A percentile compares a stretch with the other conserved stretches of the same genome.
Conservation (phyloP, 345 rosid genomes). For the Boechera stricta region DNA sequence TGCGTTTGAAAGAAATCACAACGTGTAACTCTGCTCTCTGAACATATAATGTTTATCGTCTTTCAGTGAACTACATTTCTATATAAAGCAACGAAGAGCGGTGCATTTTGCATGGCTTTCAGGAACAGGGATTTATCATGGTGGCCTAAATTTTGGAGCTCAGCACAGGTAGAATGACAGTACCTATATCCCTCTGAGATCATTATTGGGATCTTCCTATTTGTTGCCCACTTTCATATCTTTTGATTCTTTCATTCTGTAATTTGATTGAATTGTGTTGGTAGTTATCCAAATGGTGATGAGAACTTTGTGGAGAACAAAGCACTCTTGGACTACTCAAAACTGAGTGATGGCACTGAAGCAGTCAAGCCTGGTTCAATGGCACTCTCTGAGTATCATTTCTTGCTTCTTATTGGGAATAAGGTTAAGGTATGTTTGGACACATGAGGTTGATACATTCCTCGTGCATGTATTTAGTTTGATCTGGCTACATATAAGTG, state of each 20-base stretch:
- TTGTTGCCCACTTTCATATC: constrained; percentile 22
- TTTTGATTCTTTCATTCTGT: constrained; percentile 25
- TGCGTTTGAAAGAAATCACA: constrained; percentile 29
- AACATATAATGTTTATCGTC: constrained; percentile 35
- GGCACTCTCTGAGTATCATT: constrained; percentile 97
- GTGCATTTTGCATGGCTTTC: constrained; percentile 99
- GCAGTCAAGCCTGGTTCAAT: constrained; percentile 81
- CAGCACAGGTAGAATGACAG: constrained; percentile 70
- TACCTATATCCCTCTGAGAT: constrained; percentile 19
- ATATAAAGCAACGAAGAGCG: constrained; percentile 97
- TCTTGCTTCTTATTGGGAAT: constrained; percentile 89
- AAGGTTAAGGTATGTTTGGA: constrained; percentile 86
- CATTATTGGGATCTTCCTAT: constrained; percentile 35
- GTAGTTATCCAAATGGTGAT: constrained; percentile 87
- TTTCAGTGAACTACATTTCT: constrained; percentile 92
- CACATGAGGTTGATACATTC: constrained; percentile 18
- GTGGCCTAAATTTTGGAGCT: constrained; percentile 94
- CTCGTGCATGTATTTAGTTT: constrained; percentile 7
- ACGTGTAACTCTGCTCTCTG: constrained; percentile 25
- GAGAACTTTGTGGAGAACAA: constrained; percentile 98
- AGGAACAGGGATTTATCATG: constrained; percentile 96
- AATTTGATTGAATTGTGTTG: constrained; percentile 39
- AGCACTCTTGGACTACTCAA: constrained; percentile 85
- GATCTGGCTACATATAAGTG: constrained; percentile 18
- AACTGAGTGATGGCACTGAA: constrained; percentile 76